phyloP scores from a whole-genome alignment of 2,329 filamentous ascomycete genomes.

The Venturia nashicola region DNA sequence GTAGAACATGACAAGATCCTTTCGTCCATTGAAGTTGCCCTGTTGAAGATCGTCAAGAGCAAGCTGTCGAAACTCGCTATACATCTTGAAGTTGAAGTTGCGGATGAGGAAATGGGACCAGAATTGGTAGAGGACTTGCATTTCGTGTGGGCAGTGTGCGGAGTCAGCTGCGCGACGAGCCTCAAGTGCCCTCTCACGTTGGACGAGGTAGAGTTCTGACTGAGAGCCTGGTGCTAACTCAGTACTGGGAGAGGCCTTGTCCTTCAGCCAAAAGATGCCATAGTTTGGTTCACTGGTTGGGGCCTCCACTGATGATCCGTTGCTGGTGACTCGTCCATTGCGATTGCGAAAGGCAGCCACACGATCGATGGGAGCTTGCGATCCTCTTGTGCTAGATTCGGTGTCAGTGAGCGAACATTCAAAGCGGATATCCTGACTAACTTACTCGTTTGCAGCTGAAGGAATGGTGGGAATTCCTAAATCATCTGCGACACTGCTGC shows the following conservation, averaged over 20 bases:
- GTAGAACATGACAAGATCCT: constrained; percentile 54
- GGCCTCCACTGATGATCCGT: constrained; percentile 2
- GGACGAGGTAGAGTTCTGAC: constrained; percentile 35
- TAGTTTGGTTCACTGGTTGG: neutral
- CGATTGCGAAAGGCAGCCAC: constrained; percentile 5
- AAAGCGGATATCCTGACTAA: neutral
- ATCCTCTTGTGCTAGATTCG: neutral
- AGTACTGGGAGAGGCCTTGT: constrained; percentile 31
- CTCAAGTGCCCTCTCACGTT: constrained; percentile 36
- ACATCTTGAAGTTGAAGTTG: constrained; percentile 66
- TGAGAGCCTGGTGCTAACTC: constrained; percentile 31
- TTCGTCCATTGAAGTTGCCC: constrained; percentile 43
- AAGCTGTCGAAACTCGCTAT: constrained; percentile 57
- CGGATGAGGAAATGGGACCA: constrained; percentile 62
- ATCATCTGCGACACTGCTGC: constrained; percentile 9
- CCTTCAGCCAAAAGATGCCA: constrained; percentile 38
- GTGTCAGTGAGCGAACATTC: neutral
- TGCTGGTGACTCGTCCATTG: constrained; percentile 7
- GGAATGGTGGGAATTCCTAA: neutral
- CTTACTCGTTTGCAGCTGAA: constrained; percentile 4
- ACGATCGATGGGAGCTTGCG: neutral
- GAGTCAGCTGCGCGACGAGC: constrained; percentile 32
- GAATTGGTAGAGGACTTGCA: constrained; percentile 59
- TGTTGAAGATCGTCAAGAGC: constrained; percentile 51
- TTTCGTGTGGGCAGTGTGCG: constrained; percentile 40